phyloP scores from a whole-genome alignment of 768 basidiomycete genomes.

The Cystofilobasidium ferigula region DNA sequence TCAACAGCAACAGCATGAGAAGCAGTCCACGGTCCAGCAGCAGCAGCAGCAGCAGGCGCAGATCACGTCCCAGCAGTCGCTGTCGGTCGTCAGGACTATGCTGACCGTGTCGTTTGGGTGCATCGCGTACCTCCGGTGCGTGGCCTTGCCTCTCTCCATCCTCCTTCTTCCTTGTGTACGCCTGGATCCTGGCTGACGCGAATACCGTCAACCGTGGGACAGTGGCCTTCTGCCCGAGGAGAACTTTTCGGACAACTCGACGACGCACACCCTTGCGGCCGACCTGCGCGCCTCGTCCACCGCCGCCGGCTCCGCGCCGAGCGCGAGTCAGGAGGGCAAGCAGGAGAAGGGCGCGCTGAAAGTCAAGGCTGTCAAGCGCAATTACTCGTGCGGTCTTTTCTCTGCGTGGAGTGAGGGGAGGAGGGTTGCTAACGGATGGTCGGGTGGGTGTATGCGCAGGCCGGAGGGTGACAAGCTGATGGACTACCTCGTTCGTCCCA shows the following conservation, averaged over 20 bases:
- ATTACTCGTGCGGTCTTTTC: conserved; percentile 2
- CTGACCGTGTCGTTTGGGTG: neutral
- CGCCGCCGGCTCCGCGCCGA: too few relatives aligned
- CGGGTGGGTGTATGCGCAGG: neutral
- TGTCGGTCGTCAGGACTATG: neutral
- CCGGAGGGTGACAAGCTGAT: conserved; percentile 1
- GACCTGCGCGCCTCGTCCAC: neutral
- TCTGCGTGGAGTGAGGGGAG: neutral
- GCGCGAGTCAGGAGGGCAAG: neutral
- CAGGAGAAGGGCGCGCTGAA: neutral
- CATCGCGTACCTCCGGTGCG: conserved; percentile 1
- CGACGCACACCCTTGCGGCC: neutral
- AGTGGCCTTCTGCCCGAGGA: neutral
- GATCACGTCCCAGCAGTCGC: neutral
- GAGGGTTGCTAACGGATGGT: neutral
- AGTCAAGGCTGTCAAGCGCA: conserved; percentile 1
- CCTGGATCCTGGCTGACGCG: neutral
- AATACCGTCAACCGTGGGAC: neutral
- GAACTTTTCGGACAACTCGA: conserved; percentile 1
- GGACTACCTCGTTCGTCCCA: neutral
- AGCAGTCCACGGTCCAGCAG: neutral
- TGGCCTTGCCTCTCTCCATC: too few relatives aligned
- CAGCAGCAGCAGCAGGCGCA: neutral
- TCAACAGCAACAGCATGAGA: too few relatives aligned
- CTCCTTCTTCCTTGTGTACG: neutral